A percentile compares a stretch with the other conserved stretches of the same genome.
Evolutionary conservation across 2,329 filamentous ascomycete genomes (phyloP).

Genomic region (Trichoderma afroharzianum): DNA sequence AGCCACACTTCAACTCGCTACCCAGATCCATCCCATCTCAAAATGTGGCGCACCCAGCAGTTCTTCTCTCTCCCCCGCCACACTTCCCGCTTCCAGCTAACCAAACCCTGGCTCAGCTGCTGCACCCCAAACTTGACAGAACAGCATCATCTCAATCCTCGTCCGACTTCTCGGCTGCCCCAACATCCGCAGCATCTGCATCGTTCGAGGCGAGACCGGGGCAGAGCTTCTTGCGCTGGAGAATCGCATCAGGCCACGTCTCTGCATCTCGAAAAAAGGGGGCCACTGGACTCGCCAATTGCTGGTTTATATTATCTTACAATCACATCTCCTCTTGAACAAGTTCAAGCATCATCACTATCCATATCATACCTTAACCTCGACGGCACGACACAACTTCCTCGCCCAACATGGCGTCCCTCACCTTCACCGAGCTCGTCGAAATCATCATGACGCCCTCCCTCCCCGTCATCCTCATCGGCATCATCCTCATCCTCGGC

Average conservation of each 20-base stretch:
- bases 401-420: constrained; percentile 34
- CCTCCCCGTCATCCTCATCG: constrained; percentile 59
- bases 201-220: neutral
- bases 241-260: constrained; percentile 9
- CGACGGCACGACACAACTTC: neutral
- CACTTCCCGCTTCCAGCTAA: neutral
- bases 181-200: constrained; percentile 2
- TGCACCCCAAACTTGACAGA: neutral
- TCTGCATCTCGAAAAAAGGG: neutral
- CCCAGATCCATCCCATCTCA: neutral
- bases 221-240: neutral
- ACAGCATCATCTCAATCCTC: neutral
- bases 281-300: neutral
- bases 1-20: neutral
- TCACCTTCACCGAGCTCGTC: constrained; percentile 40
- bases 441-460: constrained; percentile 59
- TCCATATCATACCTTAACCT: neutral
- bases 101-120: neutral
- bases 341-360: neutral
- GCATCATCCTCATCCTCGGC: constrained; percentile 65
- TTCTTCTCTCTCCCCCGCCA: neutral
- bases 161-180: neutral
- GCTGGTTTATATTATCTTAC: neutral
- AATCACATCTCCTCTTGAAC: neutral
- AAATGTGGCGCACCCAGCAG: neutral